Evolutionary conservation across 306 rosid species (phyloP).

Genomic region (Ammopiptanthus mongolicus): DNA sequence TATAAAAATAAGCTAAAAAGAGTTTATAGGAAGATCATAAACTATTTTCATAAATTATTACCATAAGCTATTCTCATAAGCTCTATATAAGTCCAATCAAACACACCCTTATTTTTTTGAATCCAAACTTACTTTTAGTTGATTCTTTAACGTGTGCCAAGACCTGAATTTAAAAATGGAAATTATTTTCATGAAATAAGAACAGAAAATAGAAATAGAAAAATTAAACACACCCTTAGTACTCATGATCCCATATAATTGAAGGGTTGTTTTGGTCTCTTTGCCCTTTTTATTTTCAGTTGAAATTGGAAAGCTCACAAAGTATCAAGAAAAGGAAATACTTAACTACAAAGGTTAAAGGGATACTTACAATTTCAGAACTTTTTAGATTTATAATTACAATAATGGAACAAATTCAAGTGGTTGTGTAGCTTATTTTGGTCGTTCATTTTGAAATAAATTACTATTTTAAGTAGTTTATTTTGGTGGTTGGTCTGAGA

Average conservation of each 20-base stretch:
- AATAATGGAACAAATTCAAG: neutral
- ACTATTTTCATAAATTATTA: too few relatives aligned
- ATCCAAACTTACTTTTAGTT: too few relatives aligned
- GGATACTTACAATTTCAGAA: neutral
- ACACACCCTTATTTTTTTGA: too few relatives aligned
- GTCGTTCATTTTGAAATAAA: neutral
- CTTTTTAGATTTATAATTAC: neutral
- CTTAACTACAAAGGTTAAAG: neutral
- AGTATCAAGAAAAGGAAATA: neutral
- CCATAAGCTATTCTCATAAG: too few relatives aligned
- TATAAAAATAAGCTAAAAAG: too few relatives aligned
- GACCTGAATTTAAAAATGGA: too few relatives aligned
- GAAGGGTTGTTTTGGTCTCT: neutral
- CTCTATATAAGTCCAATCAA: too few relatives aligned
- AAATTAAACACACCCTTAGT: neutral
- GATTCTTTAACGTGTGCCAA: too few relatives aligned
- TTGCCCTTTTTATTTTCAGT: neutral
- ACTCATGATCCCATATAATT: neutral
- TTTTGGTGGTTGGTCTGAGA: too few relatives aligned
- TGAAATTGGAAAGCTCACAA: neutral
- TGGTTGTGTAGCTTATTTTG: neutral
- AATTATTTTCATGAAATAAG: too few relatives aligned
- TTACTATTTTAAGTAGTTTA: constrained; percentile 11
- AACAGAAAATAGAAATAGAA: too few relatives aligned
- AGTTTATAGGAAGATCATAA: too few relatives aligned